These are phyloP conservation scores for Cladophialophora chaetospira DNA, from an alignment of 2,329 filamentous ascomycete genomes.

Conservation along the genomic window DNA sequence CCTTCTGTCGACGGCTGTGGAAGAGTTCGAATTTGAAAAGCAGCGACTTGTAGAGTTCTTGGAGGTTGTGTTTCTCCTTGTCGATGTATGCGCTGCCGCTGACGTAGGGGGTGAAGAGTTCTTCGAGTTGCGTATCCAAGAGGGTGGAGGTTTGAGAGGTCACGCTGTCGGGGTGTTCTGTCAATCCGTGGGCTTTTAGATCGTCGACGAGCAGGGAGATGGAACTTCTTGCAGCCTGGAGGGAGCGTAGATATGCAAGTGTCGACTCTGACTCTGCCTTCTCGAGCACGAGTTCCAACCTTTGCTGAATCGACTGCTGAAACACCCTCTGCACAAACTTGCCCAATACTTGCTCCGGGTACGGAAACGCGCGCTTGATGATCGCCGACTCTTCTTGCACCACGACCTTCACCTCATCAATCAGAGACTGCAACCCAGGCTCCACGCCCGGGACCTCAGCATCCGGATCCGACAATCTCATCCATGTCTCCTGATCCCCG, in stretches of 20 bases:
- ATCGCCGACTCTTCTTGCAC: constrained; percentile 97
- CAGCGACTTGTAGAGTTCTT: constrained; percentile 84
- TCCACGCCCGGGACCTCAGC: constrained; percentile 89
- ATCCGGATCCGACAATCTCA: constrained; percentile 90
- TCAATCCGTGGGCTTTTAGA: constrained; percentile 88
- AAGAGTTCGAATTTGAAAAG: constrained; percentile 98
- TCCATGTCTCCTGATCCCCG: constrained; percentile 70
- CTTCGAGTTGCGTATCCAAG: constrained; percentile 68
- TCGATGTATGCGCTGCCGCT: constrained; percentile 67
- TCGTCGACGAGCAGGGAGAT: constrained; percentile 88
- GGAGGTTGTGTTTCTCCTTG: constrained; percentile 66
- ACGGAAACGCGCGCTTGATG: constrained; percentile 94
- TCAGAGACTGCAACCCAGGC: constrained; percentile 82
- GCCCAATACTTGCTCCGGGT: constrained; percentile 88
- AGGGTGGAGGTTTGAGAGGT: constrained; percentile 77
- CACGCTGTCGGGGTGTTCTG: constrained; percentile 89
- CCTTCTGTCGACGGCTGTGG: constrained; percentile 77
- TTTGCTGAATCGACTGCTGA: constrained; percentile 95
- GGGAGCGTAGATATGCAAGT: constrained; percentile 82
- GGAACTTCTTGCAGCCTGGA: constrained; percentile 89
- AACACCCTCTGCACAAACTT: constrained; percentile 96
- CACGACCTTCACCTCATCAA: constrained; percentile 92
- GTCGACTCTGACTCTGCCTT: constrained; percentile 92
- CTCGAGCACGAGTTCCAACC: constrained; percentile 91
- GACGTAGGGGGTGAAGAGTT: constrained; percentile 67